Conservation (phyloP, 2,329 filamentous ascomycete genomes). For the Aspergillus piperis region DNA sequence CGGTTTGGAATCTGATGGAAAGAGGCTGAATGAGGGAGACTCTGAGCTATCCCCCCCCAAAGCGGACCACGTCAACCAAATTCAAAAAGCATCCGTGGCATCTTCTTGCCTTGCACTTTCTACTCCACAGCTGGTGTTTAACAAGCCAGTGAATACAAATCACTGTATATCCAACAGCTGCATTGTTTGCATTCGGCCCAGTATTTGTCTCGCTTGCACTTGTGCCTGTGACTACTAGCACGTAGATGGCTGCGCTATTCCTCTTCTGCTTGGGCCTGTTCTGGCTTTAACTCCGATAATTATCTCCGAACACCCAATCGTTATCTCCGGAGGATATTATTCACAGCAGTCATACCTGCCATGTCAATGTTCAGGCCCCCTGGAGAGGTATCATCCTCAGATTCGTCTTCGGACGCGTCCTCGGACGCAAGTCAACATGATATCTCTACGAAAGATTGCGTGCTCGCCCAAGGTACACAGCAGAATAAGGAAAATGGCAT, state of each 20-base stretch:
- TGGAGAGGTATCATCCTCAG: slow-evolving; percentile 41
- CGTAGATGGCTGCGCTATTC: slow-evolving; percentile 3
- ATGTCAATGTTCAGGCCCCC: slow-evolving; percentile 47
- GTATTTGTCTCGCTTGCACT: neutral
- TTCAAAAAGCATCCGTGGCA: slow-evolving; percentile 4
- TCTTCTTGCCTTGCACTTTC: neutral
- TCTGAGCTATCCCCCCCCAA: slow-evolving; percentile 12
- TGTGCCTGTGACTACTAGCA: neutral
- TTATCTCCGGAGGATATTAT: neutral
- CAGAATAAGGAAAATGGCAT: slow-evolving; percentile 10
- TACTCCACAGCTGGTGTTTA: neutral
- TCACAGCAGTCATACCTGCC: slow-evolving; percentile 10
- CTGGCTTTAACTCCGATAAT: neutral
- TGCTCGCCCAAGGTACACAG: neutral
- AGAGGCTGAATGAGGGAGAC: neutral
- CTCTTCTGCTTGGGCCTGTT: neutral
- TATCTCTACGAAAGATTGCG: slow-evolving; percentile 7
- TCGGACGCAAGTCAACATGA: slow-evolving; percentile 28
- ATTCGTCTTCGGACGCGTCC: slow-evolving; percentile 41
- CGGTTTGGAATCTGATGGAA: slow-evolving; percentile 39
- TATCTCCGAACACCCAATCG: neutral
- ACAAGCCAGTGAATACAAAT: neutral
- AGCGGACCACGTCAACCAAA: neutral
- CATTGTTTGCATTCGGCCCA: too few species aligned
- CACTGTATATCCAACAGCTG: neutral